These are phyloP conservation scores for Diaporthe sp. DNA, from an alignment of 2,329 filamentous ascomycete species.

Conservation along the genomic window DNA sequence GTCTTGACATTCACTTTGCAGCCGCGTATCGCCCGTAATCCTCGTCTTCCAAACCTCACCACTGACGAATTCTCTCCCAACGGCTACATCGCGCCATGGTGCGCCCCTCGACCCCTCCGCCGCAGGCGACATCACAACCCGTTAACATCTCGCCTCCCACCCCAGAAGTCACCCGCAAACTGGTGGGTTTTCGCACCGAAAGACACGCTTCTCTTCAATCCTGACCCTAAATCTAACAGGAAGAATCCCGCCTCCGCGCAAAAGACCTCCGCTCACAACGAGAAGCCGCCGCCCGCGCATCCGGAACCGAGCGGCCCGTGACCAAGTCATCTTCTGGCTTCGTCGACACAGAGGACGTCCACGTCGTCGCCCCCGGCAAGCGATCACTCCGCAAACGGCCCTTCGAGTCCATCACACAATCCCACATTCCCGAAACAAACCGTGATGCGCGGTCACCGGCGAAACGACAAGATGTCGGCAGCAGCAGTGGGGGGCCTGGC, in stretches of 20 bases:
- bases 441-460: slow-evolving; percentile 75
- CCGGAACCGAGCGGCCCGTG: slow-evolving; percentile 57
- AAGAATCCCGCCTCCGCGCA: slow-evolving; percentile 88
- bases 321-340: slow-evolving; percentile 76
- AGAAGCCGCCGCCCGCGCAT: slow-evolving; percentile 72
- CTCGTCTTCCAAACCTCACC: background rate
- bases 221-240: slow-evolving; percentile 63
- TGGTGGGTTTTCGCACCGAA: background rate
- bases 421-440: slow-evolving; percentile 68
- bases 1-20: background rate
- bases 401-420: slow-evolving; percentile 73
- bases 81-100: slow-evolving; percentile 56
- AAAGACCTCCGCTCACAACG: slow-evolving; percentile 86
- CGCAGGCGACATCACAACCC: slow-evolving; percentile 49
- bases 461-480: slow-evolving; percentile 53
- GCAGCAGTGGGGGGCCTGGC: slow-evolving; percentile 43
- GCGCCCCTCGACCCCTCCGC: slow-evolving; percentile 61
- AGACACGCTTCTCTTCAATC: too few relatives aligned
- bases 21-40: background rate
- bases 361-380: slow-evolving; percentile 55
- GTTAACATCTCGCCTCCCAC: slow-evolving; percentile 61
- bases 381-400: slow-evolving; percentile 77
- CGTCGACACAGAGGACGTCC: slow-evolving; percentile 76
- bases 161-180: slow-evolving; percentile 63
- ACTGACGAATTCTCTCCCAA: background rate